Evolutionary conservation across 192 early-diverging fungal genomes (phyloP).

Genomic region (Backusella tarrabulga): DNA sequence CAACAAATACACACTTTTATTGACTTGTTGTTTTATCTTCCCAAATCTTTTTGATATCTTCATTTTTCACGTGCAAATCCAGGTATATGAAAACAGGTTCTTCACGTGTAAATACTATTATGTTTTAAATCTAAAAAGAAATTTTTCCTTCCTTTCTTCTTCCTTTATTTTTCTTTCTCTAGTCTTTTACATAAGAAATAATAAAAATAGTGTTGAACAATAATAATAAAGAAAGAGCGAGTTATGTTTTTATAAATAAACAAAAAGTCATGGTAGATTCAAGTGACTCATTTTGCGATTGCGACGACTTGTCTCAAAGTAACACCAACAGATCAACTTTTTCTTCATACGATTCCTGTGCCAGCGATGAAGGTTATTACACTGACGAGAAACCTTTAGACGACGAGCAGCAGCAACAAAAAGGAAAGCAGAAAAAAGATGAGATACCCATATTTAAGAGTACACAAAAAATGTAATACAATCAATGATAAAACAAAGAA

Average conservation of each 20-base stretch:
- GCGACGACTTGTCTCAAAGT: not conserved
- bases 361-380: conserved; percentile 29
- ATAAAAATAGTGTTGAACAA: not conserved
- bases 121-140: not conserved
- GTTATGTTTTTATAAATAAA: not conserved
- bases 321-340: not conserved
- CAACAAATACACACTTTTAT: not conserved
- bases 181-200: not conserved
- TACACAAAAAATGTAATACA: conserved; percentile 30
- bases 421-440: conserved; percentile 8
- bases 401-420: conserved; percentile 11
- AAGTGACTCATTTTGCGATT: conserved; percentile 5
- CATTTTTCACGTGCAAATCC: conserved; percentile 8
- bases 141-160: not conserved
- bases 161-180: not conserved
- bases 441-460: conserved; percentile 39
- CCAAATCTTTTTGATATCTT: not conserved
- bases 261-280: conserved; percentile 5
- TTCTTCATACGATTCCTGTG: conserved; percentile 12
- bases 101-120: not conserved
- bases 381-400: conserved; percentile 21
- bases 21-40: not conserved
- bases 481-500: not conserved
- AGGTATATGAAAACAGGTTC: not conserved
- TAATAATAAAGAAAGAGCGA: not conserved